A percentile compares a stretch with the other conserved stretches of the same genome.
Conservation (phyloP, 2,329 filamentous ascomycete species). For the Grosmannia serpens region DNA sequence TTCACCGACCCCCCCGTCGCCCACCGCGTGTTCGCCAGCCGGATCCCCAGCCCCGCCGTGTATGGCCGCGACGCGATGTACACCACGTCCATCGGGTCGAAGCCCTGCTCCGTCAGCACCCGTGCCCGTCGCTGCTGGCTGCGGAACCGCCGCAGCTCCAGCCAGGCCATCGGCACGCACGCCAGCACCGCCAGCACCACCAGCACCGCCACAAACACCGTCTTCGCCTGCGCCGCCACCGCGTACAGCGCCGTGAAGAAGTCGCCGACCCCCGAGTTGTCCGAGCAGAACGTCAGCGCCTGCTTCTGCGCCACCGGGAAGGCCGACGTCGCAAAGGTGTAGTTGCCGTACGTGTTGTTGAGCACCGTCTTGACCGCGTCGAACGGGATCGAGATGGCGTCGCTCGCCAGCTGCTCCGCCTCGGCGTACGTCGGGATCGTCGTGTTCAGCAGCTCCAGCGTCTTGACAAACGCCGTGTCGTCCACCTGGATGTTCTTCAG, state of each 20-base stretch:
- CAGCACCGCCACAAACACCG: slow-evolving; percentile 66
- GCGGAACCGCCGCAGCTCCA: slow-evolving; percentile 69
- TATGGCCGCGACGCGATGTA: slow-evolving; percentile 78
- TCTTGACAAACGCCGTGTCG: slow-evolving; percentile 53
- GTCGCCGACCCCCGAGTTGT: slow-evolving; percentile 66
- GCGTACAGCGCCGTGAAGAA: slow-evolving; percentile 69
- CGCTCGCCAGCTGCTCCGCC: slow-evolving; percentile 70
- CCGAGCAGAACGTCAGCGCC: slow-evolving; percentile 74
- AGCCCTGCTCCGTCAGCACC: slow-evolving; percentile 47
- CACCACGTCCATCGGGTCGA: slow-evolving; percentile 76
- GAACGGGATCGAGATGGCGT: slow-evolving; percentile 68
- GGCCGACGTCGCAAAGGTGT: slow-evolving; percentile 63
- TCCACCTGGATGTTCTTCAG: slow-evolving; percentile 60
- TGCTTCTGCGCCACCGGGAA: slow-evolving; percentile 82
- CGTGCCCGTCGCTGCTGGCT: slow-evolving; percentile 58
- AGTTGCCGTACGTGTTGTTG: slow-evolving; percentile 58
- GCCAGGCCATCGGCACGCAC: slow-evolving; percentile 68
- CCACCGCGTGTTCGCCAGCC: slow-evolving; percentile 49
- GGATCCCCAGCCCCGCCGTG: slow-evolving; percentile 61
- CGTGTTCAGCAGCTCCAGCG: slow-evolving; percentile 60
- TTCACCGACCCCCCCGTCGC: slow-evolving; percentile 27
- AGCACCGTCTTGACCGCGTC: slow-evolving; percentile 64
- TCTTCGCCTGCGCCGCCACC: slow-evolving; percentile 56
- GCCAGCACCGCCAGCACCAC: slow-evolving; percentile 58
- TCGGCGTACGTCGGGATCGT: slow-evolving; percentile 75